phyloP scores from a whole-genome alignment of 441 rosid species.

The Populus hybrid region DNA sequence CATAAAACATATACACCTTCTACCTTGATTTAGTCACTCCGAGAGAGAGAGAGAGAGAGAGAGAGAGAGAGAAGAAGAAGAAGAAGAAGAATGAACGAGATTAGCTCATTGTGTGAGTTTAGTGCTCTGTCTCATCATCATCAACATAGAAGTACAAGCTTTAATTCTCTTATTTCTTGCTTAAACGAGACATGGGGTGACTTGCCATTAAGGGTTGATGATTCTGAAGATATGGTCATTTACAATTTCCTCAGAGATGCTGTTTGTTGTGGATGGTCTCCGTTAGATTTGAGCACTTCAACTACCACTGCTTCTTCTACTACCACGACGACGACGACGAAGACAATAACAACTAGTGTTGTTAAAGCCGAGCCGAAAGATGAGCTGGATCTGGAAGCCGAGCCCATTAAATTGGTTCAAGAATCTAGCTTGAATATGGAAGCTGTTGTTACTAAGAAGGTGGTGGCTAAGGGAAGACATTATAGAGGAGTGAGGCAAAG shows the following conservation, averaged over 20 bases:
- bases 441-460: background rate
- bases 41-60: background rate
- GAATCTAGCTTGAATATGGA: background rate
- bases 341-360: slow-evolving; percentile 16
- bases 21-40: background rate
- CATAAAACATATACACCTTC: background rate
- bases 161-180: slow-evolving; percentile 46
- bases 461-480: slow-evolving; percentile 42
- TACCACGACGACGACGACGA: slow-evolving; percentile 1
- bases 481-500: slow-evolving; percentile 85
- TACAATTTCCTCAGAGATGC: slow-evolving; percentile 62
- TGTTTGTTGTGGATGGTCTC: slow-evolving; percentile 63
- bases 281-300: slow-evolving; percentile 16
- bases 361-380: slow-evolving; percentile 17
- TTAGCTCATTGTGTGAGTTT: background rate
- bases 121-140: slow-evolving; percentile 13
- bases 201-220: slow-evolving; percentile 70
- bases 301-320: background rate
- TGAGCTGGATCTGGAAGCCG: slow-evolving; percentile 14
- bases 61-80: too few species aligned
- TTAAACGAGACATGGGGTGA: slow-evolving; percentile 76
- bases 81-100: background rate
- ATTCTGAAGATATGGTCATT: slow-evolving; percentile 81
- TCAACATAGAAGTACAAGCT: slow-evolving; percentile 36
- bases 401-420: background rate